Evolutionary conservation across 805 yeast species (phyloP), one percentile per base, ranked within the genome.

Genomic region (Blastobotrys peoriensis): DNA sequence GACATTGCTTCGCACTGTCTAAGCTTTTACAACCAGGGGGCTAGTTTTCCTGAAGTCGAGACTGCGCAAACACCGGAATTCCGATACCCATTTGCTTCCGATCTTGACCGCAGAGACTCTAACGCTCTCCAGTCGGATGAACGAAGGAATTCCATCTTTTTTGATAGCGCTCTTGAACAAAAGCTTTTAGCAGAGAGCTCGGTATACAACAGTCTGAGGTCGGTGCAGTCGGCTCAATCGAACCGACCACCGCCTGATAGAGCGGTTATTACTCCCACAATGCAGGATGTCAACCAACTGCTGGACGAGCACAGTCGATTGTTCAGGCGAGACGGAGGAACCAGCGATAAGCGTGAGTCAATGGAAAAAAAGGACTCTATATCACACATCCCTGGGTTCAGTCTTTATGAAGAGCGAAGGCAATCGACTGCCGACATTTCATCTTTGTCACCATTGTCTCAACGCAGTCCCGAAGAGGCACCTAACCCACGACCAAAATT

Each of bases 1-100:
- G 71, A 62, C 20, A 61, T 70, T 21, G 64, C 71, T 4, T 55
- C 63, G 2, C 49, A 53, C 33, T 69, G 72, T 51, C 40, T 52
- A 13, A 40, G 43, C 9, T 36, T 47, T n/a, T 49, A 45, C 22
- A 38, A 39, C 22, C 45, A 45, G 19, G 25, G 27, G 6, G 16
- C 40, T 2, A n/a, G 13, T 25, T 8, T 13, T 17, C 6, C n/a
- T 13, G 18, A 17, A 15, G 40, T 20, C 30, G 35, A 25, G 17
- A 17, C 15, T 18, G 17, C 25, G 23, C 35, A 15, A 22, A 30
- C 41, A 19, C 43, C 25, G 15, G 20, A 27, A 10, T 25, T 25
- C 13, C 8, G 30, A 25, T 25, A 25, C 13, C 30, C 30, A 8
- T 25, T 25, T n/a, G 19, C 23, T 20, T 20, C 17, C 22, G 23